These are phyloP conservation scores for Typha latifolia DNA, from an alignment of 176 grass and related monocot species.

Conservation along the genomic window DNA sequence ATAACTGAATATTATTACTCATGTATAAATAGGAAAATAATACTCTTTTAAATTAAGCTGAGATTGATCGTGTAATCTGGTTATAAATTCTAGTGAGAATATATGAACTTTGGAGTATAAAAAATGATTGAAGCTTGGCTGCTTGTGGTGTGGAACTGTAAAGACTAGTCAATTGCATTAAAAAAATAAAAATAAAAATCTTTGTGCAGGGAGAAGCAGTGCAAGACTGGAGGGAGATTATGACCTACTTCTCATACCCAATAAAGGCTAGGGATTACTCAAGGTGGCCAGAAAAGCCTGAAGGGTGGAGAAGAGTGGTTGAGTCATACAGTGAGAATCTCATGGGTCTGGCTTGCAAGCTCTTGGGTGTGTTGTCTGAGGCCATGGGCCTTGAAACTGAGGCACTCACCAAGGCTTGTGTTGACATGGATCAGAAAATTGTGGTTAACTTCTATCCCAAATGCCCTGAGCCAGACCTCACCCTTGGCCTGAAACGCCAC, in stretches of 20 bases:
- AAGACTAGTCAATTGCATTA: background rate
- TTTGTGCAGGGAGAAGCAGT: constrained; percentile 56
- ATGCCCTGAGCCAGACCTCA: constrained; percentile 89
- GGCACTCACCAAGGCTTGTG: constrained; percentile 53
- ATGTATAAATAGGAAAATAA: no score
- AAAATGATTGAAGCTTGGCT: background rate
- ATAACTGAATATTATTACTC: no score
- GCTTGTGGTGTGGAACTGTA: background rate
- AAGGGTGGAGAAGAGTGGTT: constrained; percentile 49
- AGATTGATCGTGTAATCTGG: no score
- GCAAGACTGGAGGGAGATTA: constrained; percentile 91
- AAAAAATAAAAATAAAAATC: no score
- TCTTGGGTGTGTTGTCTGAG: constrained; percentile 74
- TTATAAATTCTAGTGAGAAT: no score
- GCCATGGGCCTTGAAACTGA: constrained; percentile 63
- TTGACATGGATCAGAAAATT: constrained; percentile 93
- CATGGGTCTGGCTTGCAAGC: constrained; percentile 53
- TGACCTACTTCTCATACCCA: constrained; percentile 96
- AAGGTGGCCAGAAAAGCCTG: constrained; percentile 81
- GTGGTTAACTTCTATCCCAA: constrained; percentile 95
- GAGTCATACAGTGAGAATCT: constrained; percentile 73
- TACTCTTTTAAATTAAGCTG: no score
- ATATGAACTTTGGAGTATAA: no score
- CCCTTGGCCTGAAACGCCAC: constrained; percentile 85
- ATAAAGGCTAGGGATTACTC: constrained; percentile 50